Evolutionary conservation across 805 yeast genomes (phyloP).

Genomic region (Candida glaebosa): DNA sequence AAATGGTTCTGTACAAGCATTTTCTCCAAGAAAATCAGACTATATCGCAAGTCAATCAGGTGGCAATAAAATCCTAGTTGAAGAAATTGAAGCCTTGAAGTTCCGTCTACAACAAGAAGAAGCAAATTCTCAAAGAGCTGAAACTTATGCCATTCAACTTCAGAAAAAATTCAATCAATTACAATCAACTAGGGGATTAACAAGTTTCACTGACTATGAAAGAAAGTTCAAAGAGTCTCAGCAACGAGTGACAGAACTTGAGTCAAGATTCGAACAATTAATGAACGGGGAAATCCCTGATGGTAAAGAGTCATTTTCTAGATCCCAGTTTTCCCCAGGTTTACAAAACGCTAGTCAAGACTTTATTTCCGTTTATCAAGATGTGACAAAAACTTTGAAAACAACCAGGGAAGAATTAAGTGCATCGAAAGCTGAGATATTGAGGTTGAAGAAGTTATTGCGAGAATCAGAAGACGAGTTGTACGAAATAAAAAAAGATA

Average conservation of each 20-base stretch:
- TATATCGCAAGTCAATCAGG: slow-evolving; percentile 3
- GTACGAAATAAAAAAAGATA: slow-evolving; percentile 40
- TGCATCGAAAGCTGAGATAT: slow-evolving; percentile 38
- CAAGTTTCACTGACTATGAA: slow-evolving; percentile 33
- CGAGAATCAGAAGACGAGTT: slow-evolving; percentile 43
- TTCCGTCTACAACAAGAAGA: slow-evolving; percentile 50
- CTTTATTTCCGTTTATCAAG: slow-evolving; percentile 48
- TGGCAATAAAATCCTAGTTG: slow-evolving; percentile 14
- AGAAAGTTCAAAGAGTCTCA: slow-evolving; percentile 34
- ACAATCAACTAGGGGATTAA: slow-evolving; percentile 38
- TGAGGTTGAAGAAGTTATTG: slow-evolving; percentile 38
- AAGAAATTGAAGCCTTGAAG: slow-evolving; percentile 49
- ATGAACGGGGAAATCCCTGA: slow-evolving; percentile 12
- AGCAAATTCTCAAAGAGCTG: slow-evolving; percentile 49
- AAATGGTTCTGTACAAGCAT: slow-evolving; percentile 40
- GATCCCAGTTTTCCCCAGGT: slow-evolving; percentile 30
- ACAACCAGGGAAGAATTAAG: slow-evolving; percentile 43
- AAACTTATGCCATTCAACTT: slow-evolving; percentile 42
- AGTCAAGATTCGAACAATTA: slow-evolving; percentile 23
- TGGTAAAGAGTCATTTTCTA: slow-evolving; percentile 13
- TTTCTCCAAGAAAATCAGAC: slow-evolving; percentile 26
- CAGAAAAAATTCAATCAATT: slow-evolving; percentile 41
- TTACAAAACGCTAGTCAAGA: slow-evolving; percentile 37
- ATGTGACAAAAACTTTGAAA: slow-evolving; percentile 43
- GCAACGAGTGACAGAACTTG: slow-evolving; percentile 29